Percentiles rank a stretch among this genome's conserved stretches.
Evolutionary conservation across 2,329 filamentous ascomycete genomes (phyloP).

Genomic region (Orbilia quercus): DNA sequence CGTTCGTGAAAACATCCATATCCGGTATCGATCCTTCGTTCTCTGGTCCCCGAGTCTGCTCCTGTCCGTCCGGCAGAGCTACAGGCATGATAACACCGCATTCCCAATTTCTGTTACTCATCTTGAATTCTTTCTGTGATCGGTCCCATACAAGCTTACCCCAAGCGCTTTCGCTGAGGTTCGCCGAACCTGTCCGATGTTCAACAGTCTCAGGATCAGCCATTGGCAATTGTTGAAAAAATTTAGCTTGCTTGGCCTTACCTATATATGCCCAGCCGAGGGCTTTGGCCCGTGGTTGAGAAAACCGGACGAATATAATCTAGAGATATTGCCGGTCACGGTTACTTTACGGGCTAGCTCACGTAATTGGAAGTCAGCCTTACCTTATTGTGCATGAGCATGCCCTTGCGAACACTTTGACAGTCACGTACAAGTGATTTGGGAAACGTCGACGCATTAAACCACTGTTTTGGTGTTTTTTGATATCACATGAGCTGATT

Average conservation of each 20-base stretch:
- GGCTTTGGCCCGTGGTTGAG: conserved; percentile 17
- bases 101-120: conserved; percentile 94
- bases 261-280: conserved; percentile 53
- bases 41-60: conserved; percentile 6
- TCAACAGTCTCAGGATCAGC: conserved; percentile 76
- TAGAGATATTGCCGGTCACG: conserved; percentile 17
- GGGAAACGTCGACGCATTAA: conserved; percentile 76
- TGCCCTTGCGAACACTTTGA: conserved; percentile 74
- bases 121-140: conserved; percentile 74
- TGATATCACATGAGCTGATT: conserved; percentile 45
- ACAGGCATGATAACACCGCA: conserved; percentile 84
- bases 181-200: conserved; percentile 79
- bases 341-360: not conserved
- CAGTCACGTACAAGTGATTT: conserved; percentile 78
- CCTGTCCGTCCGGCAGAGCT: conserved; percentile 44
- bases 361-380: conserved; percentile 61
- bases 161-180: conserved; percentile 93
- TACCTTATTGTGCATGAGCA: conserved; percentile 91
- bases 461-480: conserved; percentile 70
- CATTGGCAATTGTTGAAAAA: not conserved
- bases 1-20: conserved; percentile 39
- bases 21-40: conserved; percentile 39
- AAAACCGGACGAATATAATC: conserved; percentile 57
- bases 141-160: conserved; percentile 80
- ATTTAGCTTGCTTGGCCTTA: conserved; percentile 28